Evolutionary conservation across 2,329 filamentous ascomycete species (phyloP).

Genomic region (Metarhizium robertsii): DNA sequence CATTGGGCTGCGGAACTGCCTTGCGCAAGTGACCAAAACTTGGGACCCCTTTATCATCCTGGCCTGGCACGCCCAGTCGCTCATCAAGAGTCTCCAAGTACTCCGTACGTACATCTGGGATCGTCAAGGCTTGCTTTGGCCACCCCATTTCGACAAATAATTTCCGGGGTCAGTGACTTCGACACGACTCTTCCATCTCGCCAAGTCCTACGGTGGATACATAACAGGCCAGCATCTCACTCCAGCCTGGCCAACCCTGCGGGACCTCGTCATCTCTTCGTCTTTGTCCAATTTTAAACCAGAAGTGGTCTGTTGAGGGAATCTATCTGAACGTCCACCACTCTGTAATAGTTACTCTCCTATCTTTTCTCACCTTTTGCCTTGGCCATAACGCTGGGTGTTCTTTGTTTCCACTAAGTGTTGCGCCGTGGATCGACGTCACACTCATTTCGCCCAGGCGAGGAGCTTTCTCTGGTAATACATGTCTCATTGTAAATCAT

Average conservation of each 20-base stretch:
- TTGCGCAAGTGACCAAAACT: neutral
- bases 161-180: neutral
- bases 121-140: neutral
- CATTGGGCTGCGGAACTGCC: neutral
- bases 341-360: neutral
- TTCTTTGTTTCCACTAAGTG: neutral
- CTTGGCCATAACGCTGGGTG: neutral
- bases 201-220: slow-evolving; percentile 3
- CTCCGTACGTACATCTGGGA: neutral
- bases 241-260: neutral
- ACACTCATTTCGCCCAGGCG: neutral
- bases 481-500: slow-evolving; percentile 1
- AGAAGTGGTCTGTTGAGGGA: neutral
- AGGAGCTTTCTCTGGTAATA: neutral
- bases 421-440: slow-evolving; percentile 1
- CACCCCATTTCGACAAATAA: neutral
- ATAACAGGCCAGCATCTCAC: neutral
- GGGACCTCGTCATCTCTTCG: slow-evolving; percentile 6
- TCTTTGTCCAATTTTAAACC: slow-evolving; percentile 2
- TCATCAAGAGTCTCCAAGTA: neutral
- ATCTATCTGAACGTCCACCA: neutral
- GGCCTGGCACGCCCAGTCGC: neutral
- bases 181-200: neutral
- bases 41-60: neutral
- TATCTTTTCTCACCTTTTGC: neutral